Evolutionary conservation across 2,329 filamentous ascomycete genomes (phyloP).

Genomic region (Scedosporium aurantiacum): DNA sequence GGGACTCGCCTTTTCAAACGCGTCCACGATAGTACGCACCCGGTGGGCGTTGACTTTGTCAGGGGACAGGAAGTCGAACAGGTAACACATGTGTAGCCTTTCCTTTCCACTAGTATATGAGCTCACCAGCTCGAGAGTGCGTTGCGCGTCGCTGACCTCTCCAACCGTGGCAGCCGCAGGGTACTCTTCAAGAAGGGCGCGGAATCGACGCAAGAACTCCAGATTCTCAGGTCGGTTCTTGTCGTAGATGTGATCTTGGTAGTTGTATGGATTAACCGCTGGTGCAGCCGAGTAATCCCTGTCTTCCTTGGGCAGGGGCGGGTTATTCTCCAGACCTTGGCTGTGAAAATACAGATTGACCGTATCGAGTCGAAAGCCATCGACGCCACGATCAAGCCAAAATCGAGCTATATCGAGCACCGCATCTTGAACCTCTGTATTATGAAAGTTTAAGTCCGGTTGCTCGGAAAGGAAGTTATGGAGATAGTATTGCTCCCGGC

Average conservation of each 20-base stretch:
- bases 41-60: not conserved
- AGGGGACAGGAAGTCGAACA: not conserved
- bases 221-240: not conserved
- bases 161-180: not conserved
- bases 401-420: constrained; percentile 29
- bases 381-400: constrained; percentile 65
- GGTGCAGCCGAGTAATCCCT: not conserved
- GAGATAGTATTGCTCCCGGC: constrained; percentile 45
- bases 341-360: constrained; percentile 50
- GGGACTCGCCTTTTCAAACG: not conserved
- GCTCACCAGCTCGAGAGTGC: not conserved
- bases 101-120: not conserved
- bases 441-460: constrained; percentile 65
- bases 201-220: not conserved
- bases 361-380: constrained; percentile 65
- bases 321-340: not conserved
- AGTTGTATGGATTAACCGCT: not conserved
- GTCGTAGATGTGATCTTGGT: not conserved
- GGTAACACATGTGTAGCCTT: not conserved
- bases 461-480: constrained; percentile 60
- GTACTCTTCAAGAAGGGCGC: not conserved
- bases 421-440: not conserved
- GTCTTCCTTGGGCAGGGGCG: not conserved
- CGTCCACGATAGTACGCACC: not conserved
- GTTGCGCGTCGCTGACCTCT: not conserved